A percentile compares a stretch with the other conserved stretches of the same genome.
Conservation (phyloP, 164 flowering plant genomes). For the Tetracentron sinense region DNA sequence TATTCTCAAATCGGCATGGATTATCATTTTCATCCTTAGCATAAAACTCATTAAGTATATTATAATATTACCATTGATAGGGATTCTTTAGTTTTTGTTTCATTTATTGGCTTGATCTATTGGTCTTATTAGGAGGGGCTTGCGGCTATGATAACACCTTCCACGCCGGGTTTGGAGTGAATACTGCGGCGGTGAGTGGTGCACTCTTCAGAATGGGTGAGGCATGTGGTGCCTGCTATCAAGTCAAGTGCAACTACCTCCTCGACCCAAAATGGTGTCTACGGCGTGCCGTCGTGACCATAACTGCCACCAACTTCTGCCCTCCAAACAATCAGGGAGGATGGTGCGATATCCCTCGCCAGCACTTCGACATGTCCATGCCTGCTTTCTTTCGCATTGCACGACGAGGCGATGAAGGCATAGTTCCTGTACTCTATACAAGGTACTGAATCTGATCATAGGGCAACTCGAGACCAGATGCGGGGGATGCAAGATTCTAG, state of each 20-base stretch:
- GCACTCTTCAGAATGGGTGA: conserved; percentile 53
- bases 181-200: conserved; percentile 63
- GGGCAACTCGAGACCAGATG: too few species aligned
- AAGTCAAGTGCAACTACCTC: conserved; percentile 48
- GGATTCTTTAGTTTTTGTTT: neutral
- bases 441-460: conserved; percentile 25
- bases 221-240: conserved; percentile 68
- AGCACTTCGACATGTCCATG: conserved; percentile 65
- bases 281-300: conserved; percentile 41
- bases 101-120: neutral
- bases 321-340: conserved; percentile 57
- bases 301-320: conserved; percentile 74
- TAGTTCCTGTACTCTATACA: conserved; percentile 47
- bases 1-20: too few species aligned
- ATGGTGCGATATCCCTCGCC: conserved; percentile 75
- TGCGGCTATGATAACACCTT: conserved; percentile 59
- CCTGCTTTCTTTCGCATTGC: conserved; percentile 57
- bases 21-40: too few species aligned
- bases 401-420: conserved; percentile 48
- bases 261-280: conserved; percentile 53
- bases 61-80: neutral
- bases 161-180: conserved; percentile 45
- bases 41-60: neutral
- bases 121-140: conserved; percentile 54
- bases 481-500: too few species aligned